Percentiles rank a stretch among this genome's conserved stretches.
phyloP scores from a whole-genome alignment of 345 rosid genomes.

The Rhodomyrtus tomentosa region DNA sequence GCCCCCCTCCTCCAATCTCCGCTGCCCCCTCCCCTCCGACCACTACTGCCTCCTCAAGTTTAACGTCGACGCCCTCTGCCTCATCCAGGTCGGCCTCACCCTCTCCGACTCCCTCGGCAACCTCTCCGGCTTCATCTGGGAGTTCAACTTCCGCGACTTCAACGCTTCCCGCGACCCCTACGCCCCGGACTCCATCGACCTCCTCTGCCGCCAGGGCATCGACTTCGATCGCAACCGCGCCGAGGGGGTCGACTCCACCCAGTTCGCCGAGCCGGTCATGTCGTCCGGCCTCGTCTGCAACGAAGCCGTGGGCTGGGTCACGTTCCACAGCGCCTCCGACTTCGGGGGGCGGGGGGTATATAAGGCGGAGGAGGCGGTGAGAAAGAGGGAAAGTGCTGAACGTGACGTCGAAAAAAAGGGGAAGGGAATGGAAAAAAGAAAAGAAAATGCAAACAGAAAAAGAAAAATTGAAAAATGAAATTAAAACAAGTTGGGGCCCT shows the following conservation, averaged over 20 bases:
- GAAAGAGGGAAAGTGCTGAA: no score
- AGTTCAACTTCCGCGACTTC: conserved; percentile 70
- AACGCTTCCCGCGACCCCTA: conserved; percentile 52
- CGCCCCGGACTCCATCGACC: conserved; percentile 76
- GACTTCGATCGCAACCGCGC: conserved; percentile 52
- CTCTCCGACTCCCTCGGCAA: conserved; percentile 45
- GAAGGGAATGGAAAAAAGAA: no score
- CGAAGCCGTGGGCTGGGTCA: conserved; percentile 78
- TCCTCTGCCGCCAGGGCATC: conserved; percentile 66
- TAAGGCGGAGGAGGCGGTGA: no score
- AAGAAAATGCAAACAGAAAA: no score
- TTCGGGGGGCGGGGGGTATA: no score
- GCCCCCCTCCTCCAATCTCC: conserved; percentile 1
- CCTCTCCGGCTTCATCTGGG: conserved; percentile 70
- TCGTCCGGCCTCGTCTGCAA: conserved; percentile 76
- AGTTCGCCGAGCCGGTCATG: conserved; percentile 74
- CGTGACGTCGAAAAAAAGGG: no score
- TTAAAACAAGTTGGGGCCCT: no score
- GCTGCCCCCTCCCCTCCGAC: conserved; percentile 31
- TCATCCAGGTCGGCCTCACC: conserved; percentile 86
- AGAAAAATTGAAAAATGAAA: no score
- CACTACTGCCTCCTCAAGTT: conserved; percentile 61
- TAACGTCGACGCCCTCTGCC: conserved; percentile 66
- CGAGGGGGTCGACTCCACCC: conserved; percentile 45
- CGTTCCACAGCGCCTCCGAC: conserved; percentile 88